phyloP scores from a whole-genome alignment of 2,329 filamentous ascomycete genomes.

The Teratosphaeria epicoccoides region DNA sequence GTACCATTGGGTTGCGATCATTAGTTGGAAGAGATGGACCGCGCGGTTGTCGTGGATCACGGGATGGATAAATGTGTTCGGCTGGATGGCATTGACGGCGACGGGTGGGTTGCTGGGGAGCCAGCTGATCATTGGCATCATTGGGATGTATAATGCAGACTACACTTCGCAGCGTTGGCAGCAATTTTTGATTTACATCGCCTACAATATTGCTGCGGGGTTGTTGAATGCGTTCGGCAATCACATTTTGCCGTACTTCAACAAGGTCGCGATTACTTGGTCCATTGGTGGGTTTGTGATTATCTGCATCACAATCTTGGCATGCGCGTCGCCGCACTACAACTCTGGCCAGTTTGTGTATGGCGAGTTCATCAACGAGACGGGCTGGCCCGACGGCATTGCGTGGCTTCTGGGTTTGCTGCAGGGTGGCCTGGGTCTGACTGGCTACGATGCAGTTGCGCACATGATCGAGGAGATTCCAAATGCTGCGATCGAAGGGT shows the following conservation, averaged over 20 bases:
- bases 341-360: constrained; percentile 57
- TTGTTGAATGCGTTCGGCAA: constrained; percentile 56
- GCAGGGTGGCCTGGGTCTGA: constrained; percentile 26
- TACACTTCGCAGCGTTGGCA: constrained; percentile 56
- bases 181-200: constrained; percentile 63
- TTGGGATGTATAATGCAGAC: constrained; percentile 48
- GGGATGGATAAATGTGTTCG: constrained; percentile 63
- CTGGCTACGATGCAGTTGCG: constrained; percentile 43
- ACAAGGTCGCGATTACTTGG: constrained; percentile 61
- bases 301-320: constrained; percentile 58
- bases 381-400: constrained; percentile 29
- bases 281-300: constrained; percentile 57
- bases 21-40: constrained; percentile 51
- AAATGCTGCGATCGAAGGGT: constrained; percentile 21
- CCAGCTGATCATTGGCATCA: constrained; percentile 55
- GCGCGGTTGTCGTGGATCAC: constrained; percentile 58
- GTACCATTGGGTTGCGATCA: constrained; percentile 62
- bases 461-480: constrained; percentile 37
- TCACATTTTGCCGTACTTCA: constrained; percentile 51
- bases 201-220: constrained; percentile 50
- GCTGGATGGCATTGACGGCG: constrained; percentile 59
- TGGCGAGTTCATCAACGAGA: constrained; percentile 52
- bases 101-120: constrained; percentile 58
- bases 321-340: constrained; percentile 55
- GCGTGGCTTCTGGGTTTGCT: constrained; percentile 36